Evolutionary conservation across 2,329 filamentous ascomycete species (phyloP), one percentile per base, ranked within the genome.

Genomic region (Fusarium ambrosium): DNA sequence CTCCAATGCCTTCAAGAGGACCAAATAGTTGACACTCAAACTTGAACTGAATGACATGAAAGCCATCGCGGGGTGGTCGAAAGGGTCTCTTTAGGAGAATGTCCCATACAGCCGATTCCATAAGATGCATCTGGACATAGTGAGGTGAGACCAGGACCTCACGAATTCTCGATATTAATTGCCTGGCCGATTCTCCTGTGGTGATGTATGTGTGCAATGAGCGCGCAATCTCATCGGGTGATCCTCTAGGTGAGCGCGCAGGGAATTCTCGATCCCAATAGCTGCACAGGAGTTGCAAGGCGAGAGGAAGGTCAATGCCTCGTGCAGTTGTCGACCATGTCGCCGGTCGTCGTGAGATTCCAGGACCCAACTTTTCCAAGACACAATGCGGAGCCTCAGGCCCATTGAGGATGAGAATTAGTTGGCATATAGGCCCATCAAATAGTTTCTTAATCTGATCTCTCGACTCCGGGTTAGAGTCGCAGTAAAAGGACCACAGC

Each of bases 31-130:
- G 79, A 8, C 80, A 84, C 48, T 83, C 81, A 27, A 81, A 83
- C 45, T 80, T 80, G 69, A 84, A 82, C 62, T 84, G 82, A 11
- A 82, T 66, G 6, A 81, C 73, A 27, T 83, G 81, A 29, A 81
- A 84, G 0, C 82, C 82, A 48, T 84, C 82, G 0, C 63, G 7
- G 0, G 82, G 82, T 2, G 82, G 82, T 18, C 74, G 78, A n/a
- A 69, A 78, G 2, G 78, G 78, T 34, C 79, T 74, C 29, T 76
- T 83, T n/a, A 80, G 48, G 6, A 83, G 72, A 9, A 84, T 79
- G 56, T 82, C 79, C 82, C 82, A 84, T 0, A 83, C 72, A 10
- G 82, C 80, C 3, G 82, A 83, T 63, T 84, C 82, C 73, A 81
- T 79, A n/a, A 83, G 69, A 60, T 84, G 82, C 70, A 83, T 80